Evolutionary conservation across 1,284 basidiomycete species (phyloP), one percentile per base, ranked within the genome.

Genomic region (Tylopilus sp.): DNA sequence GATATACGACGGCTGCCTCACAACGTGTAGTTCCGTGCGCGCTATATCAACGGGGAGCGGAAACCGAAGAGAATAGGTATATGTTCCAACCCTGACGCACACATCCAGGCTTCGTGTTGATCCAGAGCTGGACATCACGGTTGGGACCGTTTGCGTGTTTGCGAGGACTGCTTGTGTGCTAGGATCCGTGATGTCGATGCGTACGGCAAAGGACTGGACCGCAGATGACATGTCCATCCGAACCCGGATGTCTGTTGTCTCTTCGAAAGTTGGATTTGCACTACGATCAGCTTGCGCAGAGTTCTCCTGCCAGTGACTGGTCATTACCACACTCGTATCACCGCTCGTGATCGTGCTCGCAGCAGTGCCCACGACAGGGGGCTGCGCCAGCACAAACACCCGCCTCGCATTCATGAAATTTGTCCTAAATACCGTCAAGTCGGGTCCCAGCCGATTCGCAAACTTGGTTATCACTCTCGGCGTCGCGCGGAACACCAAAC

Each of bases 1-100:
- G 5, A 83, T 70, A 52, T 78, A 83, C 6, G 63, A 69, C 0
- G 80, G 81, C 52, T 72, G 76, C 19, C 82, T 73, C 14, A 79
- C 80, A 19, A 83, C 58, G 2, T 77, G 72, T 7, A 77, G 43
- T 55, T 70, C 80, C 3, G 62, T 53, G 11, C 59, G 59, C 6
- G 37, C 52, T 5, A 65, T 65, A 20, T 71, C 62, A 10, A 80
- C 62, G 1, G 74, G 74, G 40, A 68, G 64, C 4, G 66, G 67
- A 24, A 65, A 69, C 13, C 19, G 52, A 14, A 61, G n/a, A 14
- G 39, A 3, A 41, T 26, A 55, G 4, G 29, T 11, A 17, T 58
- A 37, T 0, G 33, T 47, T 22, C 47, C 64, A 19, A 68, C 54
- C 37, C 10, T 43, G 25, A 69, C 15, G 5, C 14, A 22, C 10